Conservation (phyloP, 768 basidiomycete species). For the Exidia glandulosa region DNA sequence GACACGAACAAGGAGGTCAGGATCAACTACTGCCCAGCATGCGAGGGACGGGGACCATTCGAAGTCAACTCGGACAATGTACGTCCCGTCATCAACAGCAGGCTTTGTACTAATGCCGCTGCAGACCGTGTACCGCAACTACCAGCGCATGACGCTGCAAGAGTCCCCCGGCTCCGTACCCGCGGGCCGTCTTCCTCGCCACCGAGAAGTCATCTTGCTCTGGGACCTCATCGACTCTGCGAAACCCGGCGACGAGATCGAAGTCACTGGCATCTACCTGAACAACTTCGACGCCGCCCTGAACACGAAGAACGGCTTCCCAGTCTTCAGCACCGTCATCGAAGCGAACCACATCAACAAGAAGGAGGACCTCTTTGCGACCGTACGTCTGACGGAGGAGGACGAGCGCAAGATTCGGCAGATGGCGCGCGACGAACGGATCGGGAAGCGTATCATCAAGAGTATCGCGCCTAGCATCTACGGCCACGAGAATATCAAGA, state of each 20-base stretch:
- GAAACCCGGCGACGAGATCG: constrained; percentile 97
- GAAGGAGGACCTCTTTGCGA: constrained; percentile 98
- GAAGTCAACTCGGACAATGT: constrained; percentile 94
- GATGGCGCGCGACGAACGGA: constrained; percentile 83
- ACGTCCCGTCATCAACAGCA: constrained; percentile 8
- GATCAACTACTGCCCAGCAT: constrained; percentile 89
- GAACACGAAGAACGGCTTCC: constrained; percentile 98
- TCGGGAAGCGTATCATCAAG: constrained; percentile 95
- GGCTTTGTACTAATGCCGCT: neutral
- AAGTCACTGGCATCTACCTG: constrained; percentile 94
- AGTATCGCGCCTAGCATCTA: constrained; percentile 99
- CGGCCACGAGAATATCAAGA: constrained; percentile 98
- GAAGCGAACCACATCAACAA: constrained; percentile 99
- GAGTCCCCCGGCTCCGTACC: constrained; percentile 97
- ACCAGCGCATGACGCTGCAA: constrained; percentile 97
- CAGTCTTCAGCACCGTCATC: constrained; percentile 95
- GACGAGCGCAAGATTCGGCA: constrained; percentile 87
- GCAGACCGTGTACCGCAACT: constrained; percentile 95
- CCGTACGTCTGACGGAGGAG: constrained; percentile 92
- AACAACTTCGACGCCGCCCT: constrained; percentile 98
- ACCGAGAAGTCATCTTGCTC: constrained; percentile 90
- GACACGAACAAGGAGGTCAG: constrained; percentile 90
- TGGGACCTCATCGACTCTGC: constrained; percentile 99
- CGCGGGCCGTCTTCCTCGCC: constrained; percentile 90
- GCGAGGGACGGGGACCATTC: constrained; percentile 93